Evolutionary conservation across 768 basidiomycete species (phyloP), one percentile per base, ranked within the genome.

Genomic region (Punctularia strigosozonata): DNA sequence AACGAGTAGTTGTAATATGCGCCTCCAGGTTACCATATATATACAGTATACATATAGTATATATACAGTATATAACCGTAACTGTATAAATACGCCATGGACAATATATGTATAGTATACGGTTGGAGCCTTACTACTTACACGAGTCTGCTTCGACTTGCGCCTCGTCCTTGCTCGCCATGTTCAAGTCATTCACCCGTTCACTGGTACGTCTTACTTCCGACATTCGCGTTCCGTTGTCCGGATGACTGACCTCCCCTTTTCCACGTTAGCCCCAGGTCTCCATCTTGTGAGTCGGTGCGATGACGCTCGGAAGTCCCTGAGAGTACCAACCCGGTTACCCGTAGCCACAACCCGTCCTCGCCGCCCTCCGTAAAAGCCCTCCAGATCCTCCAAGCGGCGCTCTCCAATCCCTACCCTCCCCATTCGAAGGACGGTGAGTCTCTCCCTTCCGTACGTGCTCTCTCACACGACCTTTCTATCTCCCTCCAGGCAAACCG

Each of bases 351-450:
- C 52, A 64, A 72, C 36, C 64, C 80, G 0, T 60, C 70, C 4
- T 82, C 80, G 0, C 77, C 80, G 0, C 71, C 77, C 0, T 86
- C 84, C 0, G 64, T 48, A 12, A 66, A 71, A 48, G 80, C 82
- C 0, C 62, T 87, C 4, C 61, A 59, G 2, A 56, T 84, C 14
- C 65, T 87, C 8, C 69, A 71, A 4, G 60, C 71, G 0, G 70
- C 84, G 0, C 52, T 80, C 0, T 71, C 77, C 0, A 55, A 54
- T 0, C 71, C 82, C 0, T 87, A 80, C 51, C 83, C 84, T 7
- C 64, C 73, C n/a, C n/a, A n/a, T 0, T 57, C 55, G 5, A 68
- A 63, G 14, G n/a, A n/a, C n/a, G n/a, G n/a, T n/a, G n/a, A n/a
- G n/a, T n/a, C n/a, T n/a, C n/a, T n/a, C n/a, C n/a, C n/a, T n/a